phyloP scores from a whole-genome alignment of 2,329 filamentous ascomycete genomes.

The Cladosporium sp. region DNA sequence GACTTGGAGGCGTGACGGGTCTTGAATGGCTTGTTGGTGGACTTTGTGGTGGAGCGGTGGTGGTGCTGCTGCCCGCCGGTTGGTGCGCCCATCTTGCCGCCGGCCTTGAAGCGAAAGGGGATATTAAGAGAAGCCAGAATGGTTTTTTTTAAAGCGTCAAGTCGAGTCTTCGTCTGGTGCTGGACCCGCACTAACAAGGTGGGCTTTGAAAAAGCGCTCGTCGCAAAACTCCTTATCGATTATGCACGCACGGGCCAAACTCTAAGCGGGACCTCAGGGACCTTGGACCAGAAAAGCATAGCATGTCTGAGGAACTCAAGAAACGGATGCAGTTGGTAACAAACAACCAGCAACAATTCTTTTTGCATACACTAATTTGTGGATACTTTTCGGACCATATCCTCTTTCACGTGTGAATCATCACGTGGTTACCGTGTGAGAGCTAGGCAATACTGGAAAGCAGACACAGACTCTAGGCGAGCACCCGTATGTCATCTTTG shows the following conservation, averaged over 20 bases:
- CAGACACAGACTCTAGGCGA: neutral
- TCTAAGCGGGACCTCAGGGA: neutral
- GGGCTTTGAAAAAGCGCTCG: constrained; percentile 15
- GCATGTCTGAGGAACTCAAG: neutral
- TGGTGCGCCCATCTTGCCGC: constrained; percentile 41
- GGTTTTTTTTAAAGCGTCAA: no score
- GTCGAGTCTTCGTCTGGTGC: neutral
- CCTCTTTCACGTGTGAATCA: neutral
- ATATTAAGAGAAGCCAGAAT: constrained; percentile 22
- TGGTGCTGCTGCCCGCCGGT: constrained; percentile 63
- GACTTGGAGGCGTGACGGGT: constrained; percentile 87
- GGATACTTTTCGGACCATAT: neutral
- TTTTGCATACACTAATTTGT: neutral
- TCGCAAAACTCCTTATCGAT: constrained; percentile 13
- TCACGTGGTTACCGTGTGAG: neutral
- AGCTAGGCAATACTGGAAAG: neutral
- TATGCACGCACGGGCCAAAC: constrained; percentile 1
- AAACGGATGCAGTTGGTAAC: neutral
- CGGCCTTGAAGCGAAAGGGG: constrained; percentile 86
- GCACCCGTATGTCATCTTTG: neutral
- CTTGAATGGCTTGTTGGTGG: constrained; percentile 86
- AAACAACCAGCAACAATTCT: neutral
- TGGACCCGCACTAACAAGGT: constrained; percentile 12
- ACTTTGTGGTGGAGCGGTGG: constrained; percentile 90
- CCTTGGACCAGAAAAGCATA: neutral